Base-by-base conservation (phyloP, 78 protist genomes). In the Dictyostelium capitatum region DNA sequence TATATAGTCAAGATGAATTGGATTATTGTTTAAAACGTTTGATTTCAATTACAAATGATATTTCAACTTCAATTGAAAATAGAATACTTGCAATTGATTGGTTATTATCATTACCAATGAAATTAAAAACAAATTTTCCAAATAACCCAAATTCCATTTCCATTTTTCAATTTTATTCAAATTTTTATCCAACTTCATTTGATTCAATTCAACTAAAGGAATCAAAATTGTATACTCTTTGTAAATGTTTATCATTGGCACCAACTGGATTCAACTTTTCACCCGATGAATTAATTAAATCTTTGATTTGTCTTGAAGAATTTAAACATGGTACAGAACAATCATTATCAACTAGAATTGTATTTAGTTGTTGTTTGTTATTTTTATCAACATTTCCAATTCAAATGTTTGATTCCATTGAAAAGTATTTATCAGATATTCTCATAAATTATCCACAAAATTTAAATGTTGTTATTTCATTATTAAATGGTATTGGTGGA, bases 41-140 rank as follows among this genome's bases (percentile, higher is more conserved):
- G 17, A 74, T 87, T 20, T 46, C 20, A 19, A 64, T 87, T 3
- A 77, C 78, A 11, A 75, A 87, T 77, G 93, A 87, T 77, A 37
- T 32, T 30, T 77, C 74, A 47, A 77, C 48, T 50, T 77, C 93
- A 77, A 62, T 59, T 23, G 93, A 87, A 37, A 43, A 74, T 65
- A 87, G 93, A 77, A 50, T 87, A 7, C 50, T 87, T 15, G 84
- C 93, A 50, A 87, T 87, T 19, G 93, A 87, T 64, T 87, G 93
- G 93, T 77, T 87, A 15, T 25, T 87, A 30, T 65, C 75, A n/a
- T 48, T 87, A 47, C 91, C 91, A 72, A 51, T n/a, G 14, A 47
- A 37, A 46, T 9, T 73, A 8, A 43, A n/a, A 20, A 32, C 37
- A 72, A 73, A 46, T n/a, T 83, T 11, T 74, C 79, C 79, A 15